A percentile compares a stretch with the other conserved stretches of the same genome.
Evolutionary conservation across 768 basidiomycete genomes (phyloP).

Genomic region (Cystobasidiopsis lactophilus): DNA sequence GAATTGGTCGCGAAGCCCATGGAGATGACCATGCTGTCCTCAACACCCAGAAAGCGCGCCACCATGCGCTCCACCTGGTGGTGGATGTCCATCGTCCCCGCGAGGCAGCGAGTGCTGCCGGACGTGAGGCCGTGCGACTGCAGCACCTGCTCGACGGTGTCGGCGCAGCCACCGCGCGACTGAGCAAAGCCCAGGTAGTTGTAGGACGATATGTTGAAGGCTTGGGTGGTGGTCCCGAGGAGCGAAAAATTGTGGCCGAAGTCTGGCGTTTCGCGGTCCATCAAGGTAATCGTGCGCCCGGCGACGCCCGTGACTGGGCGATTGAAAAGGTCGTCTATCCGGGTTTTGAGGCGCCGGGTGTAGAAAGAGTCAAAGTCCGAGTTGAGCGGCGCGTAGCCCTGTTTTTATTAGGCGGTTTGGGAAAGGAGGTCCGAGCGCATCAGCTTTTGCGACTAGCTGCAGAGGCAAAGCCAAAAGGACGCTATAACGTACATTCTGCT

Average conservation of each 20-base stretch:
- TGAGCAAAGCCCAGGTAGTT: conserved; percentile 98
- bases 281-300: conserved; percentile 66
- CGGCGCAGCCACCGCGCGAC: conserved; percentile 74
- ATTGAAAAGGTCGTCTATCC: conserved; percentile 87
- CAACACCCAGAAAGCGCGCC: conserved; percentile 68
- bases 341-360: conserved; percentile 77
- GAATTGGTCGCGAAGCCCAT: conserved; percentile 97
- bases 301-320: conserved; percentile 86
- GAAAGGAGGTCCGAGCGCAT: not conserved
- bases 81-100: conserved; percentile 72
- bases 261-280: conserved; percentile 64
- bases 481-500: conserved; percentile 44
- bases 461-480: not conserved
- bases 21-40: conserved; percentile 70
- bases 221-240: conserved; percentile 57
- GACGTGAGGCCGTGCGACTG: conserved; percentile 57
- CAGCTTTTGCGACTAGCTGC: not conserved
- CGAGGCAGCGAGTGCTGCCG: conserved; percentile 56
- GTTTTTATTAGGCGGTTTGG: no score
- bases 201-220: conserved; percentile 91
- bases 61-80: conserved; percentile 59
- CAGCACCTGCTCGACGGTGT: conserved; percentile 70
- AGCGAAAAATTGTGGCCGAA: conserved; percentile 51
- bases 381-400: conserved; percentile 92
- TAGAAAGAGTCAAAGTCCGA: conserved; percentile 99